Evolutionary conservation across 2,329 filamentous ascomycete species (phyloP).

Genomic region (Fusarium oligoseptatum): DNA sequence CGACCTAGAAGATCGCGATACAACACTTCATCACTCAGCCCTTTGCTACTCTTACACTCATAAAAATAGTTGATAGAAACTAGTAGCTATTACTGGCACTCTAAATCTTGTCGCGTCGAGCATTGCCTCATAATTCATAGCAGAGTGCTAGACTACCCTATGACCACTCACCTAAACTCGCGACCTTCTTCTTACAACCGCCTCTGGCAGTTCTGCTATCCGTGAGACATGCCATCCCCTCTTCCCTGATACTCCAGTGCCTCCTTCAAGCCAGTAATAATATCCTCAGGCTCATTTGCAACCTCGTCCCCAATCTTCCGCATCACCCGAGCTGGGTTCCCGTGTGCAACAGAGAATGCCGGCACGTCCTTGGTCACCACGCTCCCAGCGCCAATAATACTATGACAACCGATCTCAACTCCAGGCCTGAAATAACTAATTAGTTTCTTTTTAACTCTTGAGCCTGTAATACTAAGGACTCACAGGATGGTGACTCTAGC

Average conservation of each 20-base stretch:
- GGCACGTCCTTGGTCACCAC: slow-evolving; percentile 14
- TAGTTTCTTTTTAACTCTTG: not conserved
- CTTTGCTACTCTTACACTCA: not conserved
- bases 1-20: not conserved
- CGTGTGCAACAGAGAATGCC: not conserved
- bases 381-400: slow-evolving; percentile 11
- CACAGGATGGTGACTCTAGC: slow-evolving; percentile 7
- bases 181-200: not conserved
- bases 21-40: not conserved
- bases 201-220: not conserved
- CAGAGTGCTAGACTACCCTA: not conserved
- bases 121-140: not conserved
- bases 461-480: not conserved
- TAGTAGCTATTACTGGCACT: not conserved
- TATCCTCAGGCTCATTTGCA: not conserved
- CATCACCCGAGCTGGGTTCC: not conserved
- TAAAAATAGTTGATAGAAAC: not conserved
- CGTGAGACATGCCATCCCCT: not conserved
- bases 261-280: not conserved
- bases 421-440: not conserved
- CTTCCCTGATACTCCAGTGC: not conserved
- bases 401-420: slow-evolving; percentile 6
- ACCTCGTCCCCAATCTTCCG: not conserved
- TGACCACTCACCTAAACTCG: not conserved
- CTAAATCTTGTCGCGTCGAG: too few species aligned